These are phyloP conservation scores for Prunus yedoensis DNA, from an alignment of 331 rosid species.

Conservation along the genomic window DNA sequence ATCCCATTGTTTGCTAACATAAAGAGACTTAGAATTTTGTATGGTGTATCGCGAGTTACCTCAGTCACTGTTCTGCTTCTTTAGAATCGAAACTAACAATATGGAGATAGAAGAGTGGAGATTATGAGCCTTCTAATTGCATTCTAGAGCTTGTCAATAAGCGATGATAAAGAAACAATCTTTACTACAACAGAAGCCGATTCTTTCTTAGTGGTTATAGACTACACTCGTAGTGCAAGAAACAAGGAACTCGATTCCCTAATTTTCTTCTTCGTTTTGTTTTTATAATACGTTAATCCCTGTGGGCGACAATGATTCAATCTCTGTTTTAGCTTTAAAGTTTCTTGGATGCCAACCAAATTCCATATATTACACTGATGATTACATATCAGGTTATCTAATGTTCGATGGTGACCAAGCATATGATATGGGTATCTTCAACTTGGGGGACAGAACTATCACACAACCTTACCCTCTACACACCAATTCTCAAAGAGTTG, in stretches of 20 bases:
- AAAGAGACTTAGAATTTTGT: not conserved
- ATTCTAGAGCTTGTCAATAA: constrained; percentile 7
- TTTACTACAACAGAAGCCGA: constrained; percentile 29
- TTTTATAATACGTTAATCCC: too few relatives aligned
- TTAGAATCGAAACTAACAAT: not conserved
- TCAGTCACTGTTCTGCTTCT: not conserved
- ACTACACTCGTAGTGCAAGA: constrained; percentile 4
- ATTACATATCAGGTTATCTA: too few relatives aligned
- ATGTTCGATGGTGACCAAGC: too few relatives aligned
- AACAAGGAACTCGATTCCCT: constrained; percentile 55
- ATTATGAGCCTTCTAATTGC: constrained; percentile 15
- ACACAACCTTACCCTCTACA: too few relatives aligned
- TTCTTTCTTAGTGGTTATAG: constrained; percentile 32
- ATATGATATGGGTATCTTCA: too few relatives aligned
- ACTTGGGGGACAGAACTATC: too few relatives aligned
- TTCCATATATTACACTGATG: too few relatives aligned
- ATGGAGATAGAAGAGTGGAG: not conserved
- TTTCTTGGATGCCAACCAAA: too few relatives aligned
- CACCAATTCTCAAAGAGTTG: too few relatives aligned
- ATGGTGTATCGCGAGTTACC: not conserved
- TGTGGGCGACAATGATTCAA: too few relatives aligned
- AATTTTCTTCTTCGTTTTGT: not conserved
- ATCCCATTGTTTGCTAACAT: not conserved
- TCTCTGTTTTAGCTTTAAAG: too few relatives aligned
- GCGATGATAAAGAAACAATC: constrained; percentile 15